Conservation (phyloP, 169 alveolate genomes). For the Cystoisospora suis region DNA sequence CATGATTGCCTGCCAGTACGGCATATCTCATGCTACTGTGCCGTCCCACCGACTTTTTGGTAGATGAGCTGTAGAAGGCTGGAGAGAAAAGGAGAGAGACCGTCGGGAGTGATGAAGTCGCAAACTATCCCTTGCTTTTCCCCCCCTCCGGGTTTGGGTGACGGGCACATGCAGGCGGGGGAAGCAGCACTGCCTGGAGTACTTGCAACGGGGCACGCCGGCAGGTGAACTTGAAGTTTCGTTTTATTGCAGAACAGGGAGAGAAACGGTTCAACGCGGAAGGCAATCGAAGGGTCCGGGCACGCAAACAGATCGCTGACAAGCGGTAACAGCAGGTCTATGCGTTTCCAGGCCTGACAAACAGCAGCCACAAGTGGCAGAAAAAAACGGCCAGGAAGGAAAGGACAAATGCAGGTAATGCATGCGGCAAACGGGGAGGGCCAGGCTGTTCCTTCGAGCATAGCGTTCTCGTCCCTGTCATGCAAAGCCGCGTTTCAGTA, state of each 20-base stretch:
- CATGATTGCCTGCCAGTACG: too few relatives aligned
- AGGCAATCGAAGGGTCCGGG: background rate
- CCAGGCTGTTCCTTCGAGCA: too few relatives aligned
- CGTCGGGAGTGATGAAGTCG: background rate
- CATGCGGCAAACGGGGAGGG: too few relatives aligned
- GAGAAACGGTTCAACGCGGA: slow-evolving; percentile 22
- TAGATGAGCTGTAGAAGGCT: slow-evolving; percentile 1
- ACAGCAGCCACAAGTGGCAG: background rate
- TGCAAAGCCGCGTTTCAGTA: too few relatives aligned
- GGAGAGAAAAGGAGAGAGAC: background rate
- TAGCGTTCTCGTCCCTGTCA: too few relatives aligned
- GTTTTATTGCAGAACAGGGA: slow-evolving; percentile 18
- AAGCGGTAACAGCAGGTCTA: background rate
- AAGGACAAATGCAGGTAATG: too few relatives aligned
- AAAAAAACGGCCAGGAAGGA: background rate
- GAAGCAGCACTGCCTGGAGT: background rate
- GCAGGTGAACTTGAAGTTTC: background rate
- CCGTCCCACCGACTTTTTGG: too few relatives aligned
- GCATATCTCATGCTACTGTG: too few relatives aligned
- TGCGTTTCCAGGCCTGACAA: slow-evolving; percentile 17
- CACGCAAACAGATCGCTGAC: slow-evolving; percentile 3
- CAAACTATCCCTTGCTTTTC: background rate
- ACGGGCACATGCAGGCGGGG: background rate
- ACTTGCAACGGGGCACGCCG: background rate
- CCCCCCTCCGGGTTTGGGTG: background rate